These are phyloP conservation scores for Verticillium nonalfalfae DNA, from an alignment of 2,329 filamentous ascomycete species.

Conservation along the genomic window DNA sequence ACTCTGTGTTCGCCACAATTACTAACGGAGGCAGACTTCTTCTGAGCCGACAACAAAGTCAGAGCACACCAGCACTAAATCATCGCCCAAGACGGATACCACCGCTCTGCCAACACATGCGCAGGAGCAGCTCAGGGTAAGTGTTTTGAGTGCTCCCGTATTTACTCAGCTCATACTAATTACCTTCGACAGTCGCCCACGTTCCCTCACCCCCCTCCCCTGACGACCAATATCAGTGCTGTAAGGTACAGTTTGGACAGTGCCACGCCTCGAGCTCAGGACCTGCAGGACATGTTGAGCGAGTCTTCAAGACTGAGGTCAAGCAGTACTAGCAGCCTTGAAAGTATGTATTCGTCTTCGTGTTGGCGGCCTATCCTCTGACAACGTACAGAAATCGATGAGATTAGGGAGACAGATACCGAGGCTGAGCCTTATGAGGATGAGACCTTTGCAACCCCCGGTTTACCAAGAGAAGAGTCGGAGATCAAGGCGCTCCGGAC, in stretches of 20 bases:
- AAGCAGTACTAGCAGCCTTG: slow-evolving; percentile 67
- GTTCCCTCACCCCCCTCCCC: slow-evolving; percentile 50
- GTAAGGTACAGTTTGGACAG: slow-evolving; percentile 59
- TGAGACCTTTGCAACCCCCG: slow-evolving; percentile 35
- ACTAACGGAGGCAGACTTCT: slow-evolving; percentile 27
- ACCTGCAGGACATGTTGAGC: slow-evolving; percentile 63
- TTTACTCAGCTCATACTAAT: background rate
- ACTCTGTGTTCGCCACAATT: background rate
- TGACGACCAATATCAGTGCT: slow-evolving; percentile 69
- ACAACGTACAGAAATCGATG: slow-evolving; percentile 44
- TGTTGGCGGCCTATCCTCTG: slow-evolving; percentile 11
- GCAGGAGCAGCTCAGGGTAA: slow-evolving; percentile 29
- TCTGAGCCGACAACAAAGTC: slow-evolving; percentile 28
- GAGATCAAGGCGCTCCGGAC: slow-evolving; percentile 65
- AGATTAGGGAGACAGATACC: slow-evolving; percentile 43
- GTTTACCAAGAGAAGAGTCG: slow-evolving; percentile 39
- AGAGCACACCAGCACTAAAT: slow-evolving; percentile 24
- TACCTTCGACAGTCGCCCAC: background rate
- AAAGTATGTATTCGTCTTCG: slow-evolving; percentile 48
- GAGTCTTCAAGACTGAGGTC: slow-evolving; percentile 53
- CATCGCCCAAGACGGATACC: slow-evolving; percentile 30
- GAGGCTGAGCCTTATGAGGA: slow-evolving; percentile 52
- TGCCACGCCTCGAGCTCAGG: slow-evolving; percentile 78
- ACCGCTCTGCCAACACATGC: slow-evolving; percentile 25
- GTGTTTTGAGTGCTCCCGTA: background rate